Percentiles rank a stretch among this genome's conserved stretches.
These are phyloP conservation scores for Spizellomyces punctatus DNA, from an alignment of 192 early-diverging fungal species.

Conservation along the genomic window DNA sequence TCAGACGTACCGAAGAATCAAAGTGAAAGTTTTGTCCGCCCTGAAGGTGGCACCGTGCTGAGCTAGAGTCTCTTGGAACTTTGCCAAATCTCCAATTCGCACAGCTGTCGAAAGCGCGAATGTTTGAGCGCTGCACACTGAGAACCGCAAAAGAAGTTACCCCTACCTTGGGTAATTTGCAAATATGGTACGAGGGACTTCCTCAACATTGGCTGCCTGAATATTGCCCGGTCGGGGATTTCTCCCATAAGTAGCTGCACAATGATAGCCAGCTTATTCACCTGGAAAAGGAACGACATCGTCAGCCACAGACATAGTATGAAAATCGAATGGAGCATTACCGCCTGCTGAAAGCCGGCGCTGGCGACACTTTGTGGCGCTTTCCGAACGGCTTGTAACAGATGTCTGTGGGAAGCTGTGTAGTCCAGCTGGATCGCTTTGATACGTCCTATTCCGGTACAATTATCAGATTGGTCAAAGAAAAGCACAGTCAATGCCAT, in stretches of 20 bases:
- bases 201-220: constrained; percentile 82
- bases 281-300: constrained; percentile 44
- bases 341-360: constrained; percentile 95
- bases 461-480: not conserved
- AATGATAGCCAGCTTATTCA: constrained; percentile 93
- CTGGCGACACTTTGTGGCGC: constrained; percentile 80
- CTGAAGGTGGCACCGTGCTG: constrained; percentile 76
- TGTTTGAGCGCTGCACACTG: not conserved
- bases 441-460: constrained; percentile 66
- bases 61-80: constrained; percentile 88
- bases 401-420: constrained; percentile 81
- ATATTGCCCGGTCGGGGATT: constrained; percentile 93
- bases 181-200: constrained; percentile 91
- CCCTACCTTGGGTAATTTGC: constrained; percentile 84
- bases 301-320: not conserved
- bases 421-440: constrained; percentile 99
- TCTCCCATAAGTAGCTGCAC: constrained; percentile 99
- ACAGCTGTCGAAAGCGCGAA: constrained; percentile 60
- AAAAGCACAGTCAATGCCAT: not conserved
- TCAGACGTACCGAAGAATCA: constrained; percentile 74
- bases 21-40: constrained; percentile 84
- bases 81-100: constrained; percentile 88
- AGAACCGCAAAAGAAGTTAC: not conserved
- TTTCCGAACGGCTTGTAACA: constrained; percentile 95
- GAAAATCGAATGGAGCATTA: constrained; percentile 24